Percentiles rank a stretch among this genome's conserved stretches.
Evolutionary conservation across 805 yeast genomes (phyloP).

Genomic region (Kregervanrija delftensis): DNA sequence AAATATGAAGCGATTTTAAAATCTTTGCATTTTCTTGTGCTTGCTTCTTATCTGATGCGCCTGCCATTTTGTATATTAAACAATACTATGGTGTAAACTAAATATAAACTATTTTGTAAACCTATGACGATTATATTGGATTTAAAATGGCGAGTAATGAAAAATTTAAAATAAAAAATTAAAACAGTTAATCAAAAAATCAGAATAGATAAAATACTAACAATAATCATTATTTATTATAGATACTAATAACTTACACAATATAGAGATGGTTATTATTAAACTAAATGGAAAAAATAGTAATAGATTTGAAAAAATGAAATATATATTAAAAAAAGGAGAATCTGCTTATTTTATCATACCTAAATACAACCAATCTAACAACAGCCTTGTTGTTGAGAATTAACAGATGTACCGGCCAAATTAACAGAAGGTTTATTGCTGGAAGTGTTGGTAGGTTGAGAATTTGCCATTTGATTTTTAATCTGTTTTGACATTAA

Average conservation of each 20-base stretch:
- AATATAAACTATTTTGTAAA: too few relatives aligned
- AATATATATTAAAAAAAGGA: conserved; percentile 3
- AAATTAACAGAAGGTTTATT: conserved; percentile 65
- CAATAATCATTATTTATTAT: too few relatives aligned
- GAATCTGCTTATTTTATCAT: not conserved
- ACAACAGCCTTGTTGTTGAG: conserved; percentile 43
- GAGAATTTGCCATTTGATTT: conserved; percentile 79
- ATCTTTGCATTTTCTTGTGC: conserved; percentile 25
- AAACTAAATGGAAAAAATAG: conserved; percentile 1
- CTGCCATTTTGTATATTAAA: conserved; percentile 25
- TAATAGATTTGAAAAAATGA: not conserved
- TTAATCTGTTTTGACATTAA: conserved; percentile 98
- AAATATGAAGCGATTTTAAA: conserved; percentile 26
- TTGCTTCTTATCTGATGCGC: conserved; percentile 32
- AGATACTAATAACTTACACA: too few relatives aligned
- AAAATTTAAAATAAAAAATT: too few relatives aligned
- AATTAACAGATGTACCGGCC: conserved; percentile 56
- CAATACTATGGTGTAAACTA: too few relatives aligned
- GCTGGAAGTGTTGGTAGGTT: conserved; percentile 31
- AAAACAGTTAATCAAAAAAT: too few relatives aligned
- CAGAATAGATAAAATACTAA: too few relatives aligned
- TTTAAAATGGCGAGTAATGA: too few relatives aligned
- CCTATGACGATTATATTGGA: not conserved
- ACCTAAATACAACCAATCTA: conserved; percentile 14
- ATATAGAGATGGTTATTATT: not conserved